phyloP scores from a whole-genome alignment of 306 rosid species.

The Arachis stenosperma region DNA sequence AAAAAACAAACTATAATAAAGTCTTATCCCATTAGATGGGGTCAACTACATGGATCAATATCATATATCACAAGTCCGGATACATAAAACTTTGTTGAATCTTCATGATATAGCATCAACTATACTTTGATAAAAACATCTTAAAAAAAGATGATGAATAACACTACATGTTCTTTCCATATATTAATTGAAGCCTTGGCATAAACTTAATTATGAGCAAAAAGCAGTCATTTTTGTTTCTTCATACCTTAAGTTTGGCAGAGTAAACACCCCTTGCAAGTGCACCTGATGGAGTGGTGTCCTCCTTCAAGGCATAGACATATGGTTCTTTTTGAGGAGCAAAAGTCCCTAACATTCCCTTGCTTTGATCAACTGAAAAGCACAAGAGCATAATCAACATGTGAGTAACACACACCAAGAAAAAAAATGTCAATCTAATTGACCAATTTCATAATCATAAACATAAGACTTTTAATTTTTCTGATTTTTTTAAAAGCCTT shows the following conservation, averaged over 20 bases:
- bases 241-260: conserved; percentile 76
- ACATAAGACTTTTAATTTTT: neutral
- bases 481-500: neutral
- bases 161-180: neutral
- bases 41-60: too few species aligned
- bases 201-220: conserved; percentile 1
- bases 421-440: too few species aligned
- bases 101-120: neutral
- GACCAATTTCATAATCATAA: neutral
- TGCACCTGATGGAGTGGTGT: conserved; percentile 82
- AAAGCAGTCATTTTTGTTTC: conserved; percentile 10
- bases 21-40: too few species aligned
- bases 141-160: neutral
- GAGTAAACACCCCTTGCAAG: conserved; percentile 91
- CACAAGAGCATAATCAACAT: conserved; percentile 25
- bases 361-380: conserved; percentile 76
- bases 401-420: neutral
- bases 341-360: conserved; percentile 95
- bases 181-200: neutral
- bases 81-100: too few species aligned
- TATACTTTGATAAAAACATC: neutral
- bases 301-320: conserved; percentile 78
- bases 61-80: too few species aligned
- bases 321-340: conserved; percentile 83
- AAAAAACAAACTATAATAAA: too few species aligned